Evolutionary conservation across 139 green algal genomes (phyloP).

Genomic region (Chlorella sorokiniana): DNA sequence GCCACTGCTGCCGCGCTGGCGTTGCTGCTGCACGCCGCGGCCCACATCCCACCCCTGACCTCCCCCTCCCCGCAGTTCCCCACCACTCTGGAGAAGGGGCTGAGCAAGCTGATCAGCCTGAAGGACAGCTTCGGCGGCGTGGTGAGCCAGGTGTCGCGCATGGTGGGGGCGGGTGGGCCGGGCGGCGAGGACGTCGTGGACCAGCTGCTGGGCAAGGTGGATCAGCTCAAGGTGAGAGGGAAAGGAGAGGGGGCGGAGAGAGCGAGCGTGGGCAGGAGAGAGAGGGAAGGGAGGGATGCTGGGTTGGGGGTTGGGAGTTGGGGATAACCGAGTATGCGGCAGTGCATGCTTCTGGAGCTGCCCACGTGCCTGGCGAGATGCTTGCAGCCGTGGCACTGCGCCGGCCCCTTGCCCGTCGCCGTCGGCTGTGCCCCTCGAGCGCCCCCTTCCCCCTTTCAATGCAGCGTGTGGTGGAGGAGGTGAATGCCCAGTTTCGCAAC

Average conservation of each 20-base stretch:
- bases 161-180: conserved; percentile 42
- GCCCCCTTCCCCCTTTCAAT: not conserved
- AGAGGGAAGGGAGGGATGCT: not conserved
- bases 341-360: not conserved
- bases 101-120: conserved; percentile 89
- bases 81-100: conserved; percentile 90
- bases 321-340: no score
- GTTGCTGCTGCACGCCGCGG: not conserved
- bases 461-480: conserved; percentile 67
- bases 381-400: not conserved
- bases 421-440: not conserved
- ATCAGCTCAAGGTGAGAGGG: conserved; percentile 58
- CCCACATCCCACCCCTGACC: not conserved
- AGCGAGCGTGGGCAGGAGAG: no score
- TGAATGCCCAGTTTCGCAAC: conserved; percentile 95
- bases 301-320: not conserved
- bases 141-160: conserved; percentile 57
- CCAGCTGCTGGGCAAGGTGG: conserved; percentile 69
- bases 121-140: conserved; percentile 80
- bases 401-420: not conserved
- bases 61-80: conserved; percentile 79
- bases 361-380: no score
- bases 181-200: conserved; percentile 53
- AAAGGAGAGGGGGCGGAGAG: not conserved
- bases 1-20: not conserved